A percentile compares a stretch with the other conserved stretches of the same genome.
These are phyloP conservation scores for Schizosaccharomyces lindneri DNA, from an alignment of 805 yeast species.

Conservation along the genomic window DNA sequence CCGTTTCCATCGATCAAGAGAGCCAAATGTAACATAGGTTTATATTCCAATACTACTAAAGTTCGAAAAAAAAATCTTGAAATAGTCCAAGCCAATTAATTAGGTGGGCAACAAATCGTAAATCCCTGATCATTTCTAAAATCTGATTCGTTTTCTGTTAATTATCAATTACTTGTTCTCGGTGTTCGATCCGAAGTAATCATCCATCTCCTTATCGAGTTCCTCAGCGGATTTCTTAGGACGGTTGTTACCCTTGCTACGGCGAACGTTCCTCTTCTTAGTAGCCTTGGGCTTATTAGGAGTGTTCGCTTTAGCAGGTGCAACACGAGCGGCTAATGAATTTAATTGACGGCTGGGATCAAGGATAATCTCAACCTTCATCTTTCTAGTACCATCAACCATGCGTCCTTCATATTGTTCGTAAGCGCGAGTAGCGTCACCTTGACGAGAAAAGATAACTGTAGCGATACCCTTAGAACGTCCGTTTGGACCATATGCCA, in stretches of 20 bases:
- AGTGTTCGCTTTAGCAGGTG: constrained; percentile 2
- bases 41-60: too few relatives aligned
- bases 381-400: constrained; percentile 56
- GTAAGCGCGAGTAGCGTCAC: constrained; percentile 55
- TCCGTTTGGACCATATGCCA: constrained; percentile 69
- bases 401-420: constrained; percentile 77
- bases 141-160: neutral
- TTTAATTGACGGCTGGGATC: constrained; percentile 42
- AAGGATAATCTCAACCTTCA: constrained; percentile 58
- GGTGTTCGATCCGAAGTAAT: constrained; percentile 30
- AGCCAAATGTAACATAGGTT: too few relatives aligned
- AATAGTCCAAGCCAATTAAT: too few relatives aligned
- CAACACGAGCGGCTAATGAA: constrained; percentile 33
- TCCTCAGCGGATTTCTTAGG: constrained; percentile 66
- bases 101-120: too few relatives aligned
- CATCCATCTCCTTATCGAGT: constrained; percentile 94
- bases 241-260: constrained; percentile 13
- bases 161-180: neutral
- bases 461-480: constrained; percentile 82
- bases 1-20: too few relatives aligned
- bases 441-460: constrained; percentile 42
- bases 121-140: too few relatives aligned
- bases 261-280: constrained; percentile 8
- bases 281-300: constrained; percentile 5
- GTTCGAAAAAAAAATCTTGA: too few relatives aligned